Evolutionary conservation across 2,329 filamentous ascomycete species (phyloP), one percentile per base, ranked within the genome.

Genomic region (Colletotrichum tanaceti): DNA sequence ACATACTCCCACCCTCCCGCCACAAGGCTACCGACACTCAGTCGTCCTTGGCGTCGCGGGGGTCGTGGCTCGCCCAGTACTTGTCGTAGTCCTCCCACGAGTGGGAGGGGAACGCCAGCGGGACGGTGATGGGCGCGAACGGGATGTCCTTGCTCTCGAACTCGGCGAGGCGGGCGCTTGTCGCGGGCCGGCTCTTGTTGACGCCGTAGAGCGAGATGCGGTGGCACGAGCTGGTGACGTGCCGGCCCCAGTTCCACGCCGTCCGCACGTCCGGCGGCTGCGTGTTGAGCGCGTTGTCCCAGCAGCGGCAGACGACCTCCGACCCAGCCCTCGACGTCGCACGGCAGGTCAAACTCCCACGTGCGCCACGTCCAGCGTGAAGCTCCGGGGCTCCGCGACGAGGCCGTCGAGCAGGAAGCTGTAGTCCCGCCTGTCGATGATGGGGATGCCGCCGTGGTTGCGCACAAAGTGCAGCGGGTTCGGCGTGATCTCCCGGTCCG

Each of bases 381-480:
- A 82, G 1, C 75, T 81, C 61, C 84, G 83, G 0, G 89, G 88
- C 3, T 85, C 80, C 6, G 85, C 85, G 4, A 92, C 90, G 0
- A 91, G 80, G 0, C 90, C 89, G 65, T 88, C 87, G 5, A 92
- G 76, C 2, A 80, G 78, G 18, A 91, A 80, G 28, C 79, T 83
- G 73, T 80, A 90, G 3, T 84, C 80, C 0, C 86, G 81, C 1
- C 83, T 78, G 10, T 91, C 84, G 62, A 93, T 91, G 9, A 86
- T 80, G 0, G 91, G 91, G 20, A 93, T 88, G 0, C 90, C 90
- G 11, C 91, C 90, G 70, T 93, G 91, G 68, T 93, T 93, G 9
- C 91, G 83, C 0, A 93, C 87, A 71, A 91, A 93, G 71, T 89
- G 86, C 2, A 77, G 72, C 0, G 72, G 55, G 69, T 91, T 93